Evolutionary conservation across 371 early-diverging fungal species (phyloP).

Genomic region (Mucor piriformis): DNA sequence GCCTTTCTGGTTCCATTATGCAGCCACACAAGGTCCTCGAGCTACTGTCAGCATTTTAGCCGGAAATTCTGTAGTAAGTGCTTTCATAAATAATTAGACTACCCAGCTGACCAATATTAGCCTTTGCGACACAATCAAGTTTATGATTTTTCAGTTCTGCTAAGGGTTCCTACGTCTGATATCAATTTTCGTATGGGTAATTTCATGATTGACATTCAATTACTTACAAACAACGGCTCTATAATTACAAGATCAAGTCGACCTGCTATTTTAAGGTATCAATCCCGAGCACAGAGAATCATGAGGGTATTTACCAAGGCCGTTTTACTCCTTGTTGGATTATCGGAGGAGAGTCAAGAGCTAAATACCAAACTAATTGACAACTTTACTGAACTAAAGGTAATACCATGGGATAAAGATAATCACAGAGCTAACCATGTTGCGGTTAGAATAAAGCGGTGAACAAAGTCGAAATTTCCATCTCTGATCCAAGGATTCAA

Average conservation of each 20-base stretch:
- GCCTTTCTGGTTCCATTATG: slow-evolving; percentile 48
- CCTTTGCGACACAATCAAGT: slow-evolving; percentile 25
- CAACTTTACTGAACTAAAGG: slow-evolving; percentile 64
- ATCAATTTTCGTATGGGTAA: slow-evolving; percentile 77
- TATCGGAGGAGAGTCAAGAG: slow-evolving; percentile 66
- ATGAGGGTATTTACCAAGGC: slow-evolving; percentile 66
- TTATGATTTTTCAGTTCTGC: slow-evolving; percentile 60
- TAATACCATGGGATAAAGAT: slow-evolving; percentile 10
- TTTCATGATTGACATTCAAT: slow-evolving; percentile 80
- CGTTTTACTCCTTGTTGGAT: slow-evolving; percentile 70
- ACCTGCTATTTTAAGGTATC: slow-evolving; percentile 79
- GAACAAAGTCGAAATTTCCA: slow-evolving; percentile 55
- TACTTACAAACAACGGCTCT: slow-evolving; percentile 55
- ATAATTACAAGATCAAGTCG: slow-evolving; percentile 60
- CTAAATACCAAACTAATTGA: slow-evolving; percentile 72
- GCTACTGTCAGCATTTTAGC: neutral
- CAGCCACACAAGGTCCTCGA: neutral
- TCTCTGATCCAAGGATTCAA: slow-evolving; percentile 67
- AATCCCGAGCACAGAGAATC: slow-evolving; percentile 68
- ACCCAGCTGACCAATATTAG: neutral
- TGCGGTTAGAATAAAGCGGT: slow-evolving; percentile 43
- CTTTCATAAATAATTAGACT: neutral
- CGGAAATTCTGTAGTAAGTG: slow-evolving; percentile 1
- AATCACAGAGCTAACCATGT: neutral
- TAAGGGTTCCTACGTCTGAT: slow-evolving; percentile 84